Evolutionary conservation across 805 yeast species (phyloP).

Genomic region (Kodamaea sagamina): DNA sequence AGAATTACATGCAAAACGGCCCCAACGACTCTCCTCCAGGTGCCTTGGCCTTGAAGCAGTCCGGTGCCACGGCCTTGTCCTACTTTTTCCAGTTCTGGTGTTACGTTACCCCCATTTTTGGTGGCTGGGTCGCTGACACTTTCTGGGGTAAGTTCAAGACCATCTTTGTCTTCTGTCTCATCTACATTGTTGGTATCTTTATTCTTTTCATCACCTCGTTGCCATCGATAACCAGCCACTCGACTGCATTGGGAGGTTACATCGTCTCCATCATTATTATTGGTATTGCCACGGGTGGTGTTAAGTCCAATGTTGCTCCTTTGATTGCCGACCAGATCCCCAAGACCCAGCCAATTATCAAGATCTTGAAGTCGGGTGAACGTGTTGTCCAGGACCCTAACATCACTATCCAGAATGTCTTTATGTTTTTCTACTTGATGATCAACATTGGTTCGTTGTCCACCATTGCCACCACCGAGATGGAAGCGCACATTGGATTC

Average conservation of each 20-base stretch:
- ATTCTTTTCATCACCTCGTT: slow-evolving; percentile 69
- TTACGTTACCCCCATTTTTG: slow-evolving; percentile 75
- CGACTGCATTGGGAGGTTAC: slow-evolving; percentile 65
- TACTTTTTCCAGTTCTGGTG: slow-evolving; percentile 82
- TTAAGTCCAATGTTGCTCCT: slow-evolving; percentile 74
- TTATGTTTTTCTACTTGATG: slow-evolving; percentile 74
- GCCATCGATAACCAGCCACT: slow-evolving; percentile 52
- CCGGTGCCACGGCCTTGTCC: slow-evolving; percentile 69
- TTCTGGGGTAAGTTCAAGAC: slow-evolving; percentile 73
- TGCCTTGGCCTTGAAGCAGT: slow-evolving; percentile 59
- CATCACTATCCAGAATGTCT: slow-evolving; percentile 69
- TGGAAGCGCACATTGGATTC: slow-evolving; percentile 65
- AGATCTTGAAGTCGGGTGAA: slow-evolving; percentile 41
- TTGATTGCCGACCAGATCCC: slow-evolving; percentile 61
- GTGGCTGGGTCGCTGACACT: slow-evolving; percentile 76
- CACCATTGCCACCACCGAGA: slow-evolving; percentile 73
- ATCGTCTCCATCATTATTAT: slow-evolving; percentile 56
- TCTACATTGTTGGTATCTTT: slow-evolving; percentile 63
- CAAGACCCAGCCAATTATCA: slow-evolving; percentile 40
- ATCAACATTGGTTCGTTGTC: slow-evolving; percentile 76
- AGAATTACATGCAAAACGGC: slow-evolving; percentile 70
- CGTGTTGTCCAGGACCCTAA: slow-evolving; percentile 58
- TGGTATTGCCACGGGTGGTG: slow-evolving; percentile 81
- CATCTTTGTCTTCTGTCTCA: slow-evolving; percentile 57
- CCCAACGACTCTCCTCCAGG: slow-evolving; percentile 47